Base-by-base conservation (phyloP, 2,329 filamentous ascomycete species). In the Aspergillus sp. region DNA sequence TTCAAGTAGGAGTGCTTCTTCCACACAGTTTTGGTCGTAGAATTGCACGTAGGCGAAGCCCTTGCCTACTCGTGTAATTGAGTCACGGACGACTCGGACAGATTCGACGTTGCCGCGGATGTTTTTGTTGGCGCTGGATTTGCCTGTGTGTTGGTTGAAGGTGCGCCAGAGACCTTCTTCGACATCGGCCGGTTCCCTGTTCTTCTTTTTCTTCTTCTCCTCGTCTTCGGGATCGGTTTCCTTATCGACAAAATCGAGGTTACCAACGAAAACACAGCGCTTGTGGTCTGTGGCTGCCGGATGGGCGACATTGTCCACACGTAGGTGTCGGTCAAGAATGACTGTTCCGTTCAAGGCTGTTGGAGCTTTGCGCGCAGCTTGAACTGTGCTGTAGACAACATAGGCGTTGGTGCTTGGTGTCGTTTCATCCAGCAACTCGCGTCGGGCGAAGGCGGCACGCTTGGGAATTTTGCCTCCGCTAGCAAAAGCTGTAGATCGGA, bases 11-110 rank as follows among this genome's bases (percentile, higher is more conserved):
- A 98, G 78, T 1, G 93, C 93, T n/a, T 86, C 81, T 69, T 98
- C 93, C 41, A 98, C 91, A 41, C 85, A 77, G 60, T 94, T 96
- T 53, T 78, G 82, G 60, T 97, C 88, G 75, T 85, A 82, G 70
- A 98, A 98, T 64, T 98, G 93, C 13, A 98, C 91, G 62, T 98
- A 98, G 53, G 94, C 94, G 63, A 98, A 89, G 4, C 93, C 93
- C 67, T 98, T 98, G 61, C 93, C 90, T 25, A 98, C 88, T 44
- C 94, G 82, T 6, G 94, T 98, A 57, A 86, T 85, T 53, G 87
- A 77, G 63, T 98, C 93, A 47, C 93, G 83, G 44, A 96, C 81
- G 17, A 98, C 90, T 30, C 93, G 86, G 32, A 98, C 94, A 62
- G 85, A 95, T 70, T 98, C 91, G 10, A 98, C 87, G 54, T 80